phyloP scores from a whole-genome alignment of 352 stramenopile genomes.

The Pythium sp. region DNA sequence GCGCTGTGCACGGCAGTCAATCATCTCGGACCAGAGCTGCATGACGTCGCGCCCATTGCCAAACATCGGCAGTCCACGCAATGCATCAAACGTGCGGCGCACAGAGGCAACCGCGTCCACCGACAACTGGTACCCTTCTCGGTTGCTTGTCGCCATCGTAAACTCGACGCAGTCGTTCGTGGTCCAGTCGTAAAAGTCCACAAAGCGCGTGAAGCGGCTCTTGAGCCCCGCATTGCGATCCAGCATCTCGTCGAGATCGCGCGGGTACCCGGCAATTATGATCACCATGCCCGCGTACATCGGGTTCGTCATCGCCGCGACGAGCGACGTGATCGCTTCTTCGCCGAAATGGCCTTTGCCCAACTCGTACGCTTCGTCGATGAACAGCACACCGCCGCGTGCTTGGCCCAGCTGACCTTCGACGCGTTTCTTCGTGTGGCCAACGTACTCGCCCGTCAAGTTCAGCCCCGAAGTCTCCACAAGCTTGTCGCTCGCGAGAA shows the following conservation, averaged over 20 bases:
- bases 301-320: constrained; percentile 87
- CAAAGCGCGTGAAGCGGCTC: constrained; percentile 86
- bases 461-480: constrained; percentile 86
- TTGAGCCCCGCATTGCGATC: constrained; percentile 87
- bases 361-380: constrained; percentile 92
- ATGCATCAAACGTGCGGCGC: constrained; percentile 27
- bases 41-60: constrained; percentile 74
- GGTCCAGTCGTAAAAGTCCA: constrained; percentile 90
- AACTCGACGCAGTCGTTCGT: constrained; percentile 74
- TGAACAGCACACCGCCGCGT: constrained; percentile 90
- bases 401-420: constrained; percentile 86
- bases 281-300: constrained; percentile 85
- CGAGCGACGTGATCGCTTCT: constrained; percentile 89
- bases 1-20: constrained; percentile 62
- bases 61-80: constrained; percentile 57
- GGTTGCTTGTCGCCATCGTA: constrained; percentile 39
- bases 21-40: constrained; percentile 59
- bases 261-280: constrained; percentile 88
- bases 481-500: constrained; percentile 91
- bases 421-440: constrained; percentile 89
- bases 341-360: constrained; percentile 77
- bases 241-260: constrained; percentile 89
- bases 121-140: constrained; percentile 41
- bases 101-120: constrained; percentile 27
- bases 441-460: constrained; percentile 86